A percentile compares a stretch with the other conserved stretches of the same genome.
Evolutionary conservation across 106 monocot species (phyloP).

Genomic region (Acanthochlamys bracteata): DNA sequence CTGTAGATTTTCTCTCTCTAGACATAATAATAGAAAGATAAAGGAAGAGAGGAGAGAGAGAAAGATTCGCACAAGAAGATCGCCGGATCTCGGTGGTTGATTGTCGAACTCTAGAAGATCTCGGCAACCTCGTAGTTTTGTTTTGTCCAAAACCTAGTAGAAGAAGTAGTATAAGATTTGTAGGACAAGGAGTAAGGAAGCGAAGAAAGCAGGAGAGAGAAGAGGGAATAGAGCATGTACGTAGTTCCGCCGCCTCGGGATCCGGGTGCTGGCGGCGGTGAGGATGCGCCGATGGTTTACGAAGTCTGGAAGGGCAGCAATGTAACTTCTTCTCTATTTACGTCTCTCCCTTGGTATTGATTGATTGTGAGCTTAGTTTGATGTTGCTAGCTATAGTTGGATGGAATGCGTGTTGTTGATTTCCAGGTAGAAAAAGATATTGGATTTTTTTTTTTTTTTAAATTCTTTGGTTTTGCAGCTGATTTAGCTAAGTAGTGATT

Average conservation of each 20-base stretch:
- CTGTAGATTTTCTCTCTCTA: too few species aligned
- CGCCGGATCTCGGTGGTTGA: background rate
- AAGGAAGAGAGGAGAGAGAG: background rate
- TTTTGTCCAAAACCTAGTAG: background rate
- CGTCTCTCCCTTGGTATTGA: background rate
- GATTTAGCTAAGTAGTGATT: too few species aligned
- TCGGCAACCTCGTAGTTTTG: background rate
- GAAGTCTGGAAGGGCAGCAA: constrained; percentile 80
- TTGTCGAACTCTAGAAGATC: background rate
- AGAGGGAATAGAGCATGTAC: constrained; percentile 17
- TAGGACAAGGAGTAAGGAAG: background rate
- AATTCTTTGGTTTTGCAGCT: too few species aligned
- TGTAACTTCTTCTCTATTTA: constrained; percentile 25
- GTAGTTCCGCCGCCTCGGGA: constrained; percentile 13
- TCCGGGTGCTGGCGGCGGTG: constrained; percentile 9
- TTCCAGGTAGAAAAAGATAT: too few species aligned
- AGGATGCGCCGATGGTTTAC: constrained; percentile 45
- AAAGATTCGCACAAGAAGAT: background rate
- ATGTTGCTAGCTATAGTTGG: too few species aligned
- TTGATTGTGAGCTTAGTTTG: background rate
- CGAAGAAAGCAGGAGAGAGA: too few species aligned
- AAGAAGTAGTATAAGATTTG: too few species aligned
- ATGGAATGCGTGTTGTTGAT: too few species aligned
- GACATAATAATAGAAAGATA: background rate
- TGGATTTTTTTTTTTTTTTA: too few species aligned